These are phyloP conservation scores for Hericium rajendrae DNA, from an alignment of 768 basidiomycete species.

Conservation along the genomic window DNA sequence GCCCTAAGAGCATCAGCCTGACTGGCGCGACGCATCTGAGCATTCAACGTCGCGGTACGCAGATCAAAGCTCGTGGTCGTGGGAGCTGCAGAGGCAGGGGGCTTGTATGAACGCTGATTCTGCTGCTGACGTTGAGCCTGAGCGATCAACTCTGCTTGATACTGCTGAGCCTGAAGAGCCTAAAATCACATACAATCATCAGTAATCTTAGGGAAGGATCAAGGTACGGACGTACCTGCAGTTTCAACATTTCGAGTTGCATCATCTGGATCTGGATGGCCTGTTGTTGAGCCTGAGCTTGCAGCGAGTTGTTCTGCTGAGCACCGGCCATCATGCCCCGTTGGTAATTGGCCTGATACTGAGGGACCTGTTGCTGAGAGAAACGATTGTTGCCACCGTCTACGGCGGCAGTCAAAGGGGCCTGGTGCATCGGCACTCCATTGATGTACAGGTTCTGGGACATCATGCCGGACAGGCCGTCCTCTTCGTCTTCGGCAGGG, in stretches of 20 bases:
- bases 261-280: slow-evolving; percentile 78
- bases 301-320: slow-evolving; percentile 34
- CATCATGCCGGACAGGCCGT: slow-evolving; percentile 50
- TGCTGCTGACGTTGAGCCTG: slow-evolving; percentile 47
- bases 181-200: slow-evolving; percentile 19
- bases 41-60: slow-evolving; percentile 42
- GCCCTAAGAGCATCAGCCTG: slow-evolving; percentile 60
- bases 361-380: slow-evolving; percentile 43
- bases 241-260: slow-evolving; percentile 72
- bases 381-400: slow-evolving; percentile 63
- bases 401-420: slow-evolving; percentile 63
- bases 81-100: slow-evolving; percentile 71
- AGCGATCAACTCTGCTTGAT: slow-evolving; percentile 62
- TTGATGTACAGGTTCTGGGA: slow-evolving; percentile 43
- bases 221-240: slow-evolving; percentile 48
- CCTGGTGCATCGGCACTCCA: slow-evolving; percentile 27
- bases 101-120: slow-evolving; percentile 37
- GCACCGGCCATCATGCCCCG: slow-evolving; percentile 44
- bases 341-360: slow-evolving; percentile 30
- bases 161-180: slow-evolving; percentile 68
- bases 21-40: slow-evolving; percentile 56
- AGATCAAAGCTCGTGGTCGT: slow-evolving; percentile 54
- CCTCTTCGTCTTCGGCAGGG: slow-evolving; percentile 48
- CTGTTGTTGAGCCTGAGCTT: slow-evolving; percentile 47
- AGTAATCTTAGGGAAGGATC: slow-evolving; percentile 4